These are phyloP conservation scores for Mycosphaerella sp. DNA, from an alignment of 2,329 filamentous ascomycete species.

Conservation along the genomic window DNA sequence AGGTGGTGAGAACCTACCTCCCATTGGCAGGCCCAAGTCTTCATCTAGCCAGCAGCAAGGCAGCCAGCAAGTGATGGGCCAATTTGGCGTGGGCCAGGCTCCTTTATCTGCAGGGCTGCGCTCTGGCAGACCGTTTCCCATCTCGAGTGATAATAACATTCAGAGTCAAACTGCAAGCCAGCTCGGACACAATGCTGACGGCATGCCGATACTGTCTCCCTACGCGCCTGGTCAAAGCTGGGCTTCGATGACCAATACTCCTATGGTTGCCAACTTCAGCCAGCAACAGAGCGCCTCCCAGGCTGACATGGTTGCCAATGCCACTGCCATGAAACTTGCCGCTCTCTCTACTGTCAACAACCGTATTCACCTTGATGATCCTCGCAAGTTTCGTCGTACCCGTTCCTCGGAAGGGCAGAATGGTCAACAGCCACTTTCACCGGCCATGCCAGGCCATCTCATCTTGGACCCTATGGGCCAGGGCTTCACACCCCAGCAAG, in stretches of 20 bases:
- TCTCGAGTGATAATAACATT: slow-evolving; percentile 62
- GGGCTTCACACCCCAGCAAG: slow-evolving; percentile 59
- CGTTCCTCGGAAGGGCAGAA: slow-evolving; percentile 61
- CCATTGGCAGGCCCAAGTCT: slow-evolving; percentile 64
- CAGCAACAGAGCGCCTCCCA: slow-evolving; percentile 56
- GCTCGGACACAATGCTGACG: slow-evolving; percentile 36
- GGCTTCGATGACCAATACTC: slow-evolving; percentile 98
- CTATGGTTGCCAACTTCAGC: slow-evolving; percentile 82
- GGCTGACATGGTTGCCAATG: slow-evolving; percentile 97
- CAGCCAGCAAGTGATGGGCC: slow-evolving; percentile 63
- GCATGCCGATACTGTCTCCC: slow-evolving; percentile 74
- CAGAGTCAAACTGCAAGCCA: slow-evolving; percentile 63
- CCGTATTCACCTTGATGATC: slow-evolving; percentile 91
- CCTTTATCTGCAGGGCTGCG: slow-evolving; percentile 68
- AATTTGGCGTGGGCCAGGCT: slow-evolving; percentile 69
- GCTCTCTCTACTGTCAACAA: slow-evolving; percentile 98
- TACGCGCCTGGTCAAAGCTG: slow-evolving; percentile 82
- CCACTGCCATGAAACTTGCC: slow-evolving; percentile 97
- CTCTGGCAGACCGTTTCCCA: slow-evolving; percentile 66
- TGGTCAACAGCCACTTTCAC: slow-evolving; percentile 50
- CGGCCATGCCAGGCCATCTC: slow-evolving; percentile 40
- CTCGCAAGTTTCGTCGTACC: slow-evolving; percentile 88
- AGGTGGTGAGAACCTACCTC: slow-evolving; percentile 44
- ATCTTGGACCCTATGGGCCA: slow-evolving; percentile 96
- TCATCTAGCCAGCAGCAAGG: slow-evolving; percentile 61